These are phyloP conservation scores for Metschnikowia rubicola DNA, from an alignment of 805 yeast species.

Conservation along the genomic window DNA sequence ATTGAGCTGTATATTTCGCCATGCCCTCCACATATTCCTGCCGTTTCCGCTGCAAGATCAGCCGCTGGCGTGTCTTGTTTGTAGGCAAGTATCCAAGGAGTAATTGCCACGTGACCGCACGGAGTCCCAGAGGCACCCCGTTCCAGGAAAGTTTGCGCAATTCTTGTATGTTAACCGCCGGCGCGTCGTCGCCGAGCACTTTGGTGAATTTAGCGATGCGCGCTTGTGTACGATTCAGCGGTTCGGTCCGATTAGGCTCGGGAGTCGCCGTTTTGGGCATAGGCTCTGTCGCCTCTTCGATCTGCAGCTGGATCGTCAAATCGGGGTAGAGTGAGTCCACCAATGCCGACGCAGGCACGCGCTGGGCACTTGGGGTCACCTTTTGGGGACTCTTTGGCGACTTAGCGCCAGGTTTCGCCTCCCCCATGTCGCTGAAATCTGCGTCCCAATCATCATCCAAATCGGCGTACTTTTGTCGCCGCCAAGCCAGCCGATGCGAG, in stretches of 20 bases:
- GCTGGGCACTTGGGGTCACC: not conserved
- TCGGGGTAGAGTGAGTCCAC: slow-evolving; percentile 39
- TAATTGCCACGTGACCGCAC: slow-evolving; percentile 88
- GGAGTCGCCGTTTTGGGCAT: no score
- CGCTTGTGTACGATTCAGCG: slow-evolving; percentile 50
- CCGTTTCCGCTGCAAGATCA: slow-evolving; percentile 73
- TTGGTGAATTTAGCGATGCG: slow-evolving; percentile 66
- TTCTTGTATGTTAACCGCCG: slow-evolving; percentile 57
- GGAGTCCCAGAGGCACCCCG: slow-evolving; percentile 78
- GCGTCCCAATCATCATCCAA: slow-evolving; percentile 93
- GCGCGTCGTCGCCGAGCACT: slow-evolving; percentile 48
- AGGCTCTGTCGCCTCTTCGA: no score
- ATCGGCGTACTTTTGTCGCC: slow-evolving; percentile 51
- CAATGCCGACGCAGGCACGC: slow-evolving; percentile 18
- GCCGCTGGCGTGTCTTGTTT: slow-evolving; percentile 68
- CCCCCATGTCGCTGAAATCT: slow-evolving; percentile 45
- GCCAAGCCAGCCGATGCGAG: slow-evolving; percentile 3
- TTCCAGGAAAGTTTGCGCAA: slow-evolving; percentile 86
- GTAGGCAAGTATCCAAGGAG: slow-evolving; percentile 88
- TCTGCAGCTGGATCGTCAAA: slow-evolving; percentile 25
- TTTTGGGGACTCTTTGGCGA: not conserved
- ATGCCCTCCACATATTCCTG: slow-evolving; percentile 81
- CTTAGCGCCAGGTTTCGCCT: slow-evolving; percentile 12
- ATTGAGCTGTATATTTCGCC: slow-evolving; percentile 51
- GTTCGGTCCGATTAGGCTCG: no score